A percentile compares a stretch with the other conserved stretches of the same genome.
phyloP scores from a whole-genome alignment of 140 eudicot species.

The Senecio squalidus region DNA sequence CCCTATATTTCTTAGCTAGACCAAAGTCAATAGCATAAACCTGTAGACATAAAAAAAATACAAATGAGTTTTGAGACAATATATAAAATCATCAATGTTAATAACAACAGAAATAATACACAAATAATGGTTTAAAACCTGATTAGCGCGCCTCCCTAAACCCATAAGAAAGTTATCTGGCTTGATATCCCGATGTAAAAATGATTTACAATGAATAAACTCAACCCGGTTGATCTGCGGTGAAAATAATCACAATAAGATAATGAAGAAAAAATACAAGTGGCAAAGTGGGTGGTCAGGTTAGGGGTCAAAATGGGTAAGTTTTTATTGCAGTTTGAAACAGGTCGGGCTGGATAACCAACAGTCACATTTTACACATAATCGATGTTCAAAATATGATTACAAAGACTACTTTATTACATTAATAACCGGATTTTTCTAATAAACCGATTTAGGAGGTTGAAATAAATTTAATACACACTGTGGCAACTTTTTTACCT shows the following conservation, averaged over 20 bases:
- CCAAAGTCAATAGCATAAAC: constrained; percentile 80
- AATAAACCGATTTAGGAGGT: too few relatives aligned
- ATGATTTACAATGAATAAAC: constrained; percentile 62
- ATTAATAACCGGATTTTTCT: too few relatives aligned
- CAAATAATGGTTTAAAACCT: constrained; percentile 27
- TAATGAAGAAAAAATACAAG: too few relatives aligned
- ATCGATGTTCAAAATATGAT: too few relatives aligned
- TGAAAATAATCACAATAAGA: background rate
- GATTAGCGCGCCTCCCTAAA: constrained; percentile 68
- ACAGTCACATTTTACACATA: too few relatives aligned
- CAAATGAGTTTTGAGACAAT: background rate
- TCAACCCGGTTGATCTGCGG: constrained; percentile 70
- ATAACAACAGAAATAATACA: background rate
- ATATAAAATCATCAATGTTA: background rate
- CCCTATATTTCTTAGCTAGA: constrained; percentile 66
- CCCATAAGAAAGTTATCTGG: constrained; percentile 89
- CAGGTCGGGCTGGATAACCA: too few relatives aligned
- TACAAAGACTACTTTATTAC: too few relatives aligned
- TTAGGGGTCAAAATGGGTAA: too few relatives aligned
- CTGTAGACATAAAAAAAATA: constrained; percentile 16
- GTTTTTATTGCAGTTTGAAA: too few relatives aligned
- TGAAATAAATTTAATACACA: too few relatives aligned
- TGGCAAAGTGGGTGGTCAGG: too few relatives aligned
- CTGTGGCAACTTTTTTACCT: too few relatives aligned
- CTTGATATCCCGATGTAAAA: constrained; percentile 71